phyloP scores from a whole-genome alignment of 2,329 filamentous ascomycete genomes.

The Metarhizium rileyi region DNA sequence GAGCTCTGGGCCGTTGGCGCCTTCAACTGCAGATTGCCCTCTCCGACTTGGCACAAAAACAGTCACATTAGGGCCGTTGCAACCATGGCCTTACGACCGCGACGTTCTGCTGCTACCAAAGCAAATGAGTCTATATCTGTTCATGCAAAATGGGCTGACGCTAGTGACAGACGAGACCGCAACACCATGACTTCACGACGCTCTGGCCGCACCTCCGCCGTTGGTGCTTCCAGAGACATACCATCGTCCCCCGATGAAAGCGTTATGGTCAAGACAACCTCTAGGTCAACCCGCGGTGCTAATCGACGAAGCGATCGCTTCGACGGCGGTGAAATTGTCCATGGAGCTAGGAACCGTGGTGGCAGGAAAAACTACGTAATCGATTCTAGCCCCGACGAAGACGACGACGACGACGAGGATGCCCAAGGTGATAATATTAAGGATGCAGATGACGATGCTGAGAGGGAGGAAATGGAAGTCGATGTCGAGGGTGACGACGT shows the following conservation, averaged over 20 bases:
- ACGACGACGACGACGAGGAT: conserved; percentile 31
- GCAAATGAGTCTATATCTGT: conserved; percentile 33
- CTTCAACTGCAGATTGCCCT: background rate
- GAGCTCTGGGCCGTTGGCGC: too few relatives aligned
- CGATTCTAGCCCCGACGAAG: conserved; percentile 41
- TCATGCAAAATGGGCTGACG: conserved; percentile 32
- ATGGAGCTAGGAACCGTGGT: conserved; percentile 42
- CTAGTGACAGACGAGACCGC: conserved; percentile 23
- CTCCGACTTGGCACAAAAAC: background rate
- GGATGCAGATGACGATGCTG: conserved; percentile 32
- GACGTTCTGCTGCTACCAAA: conserved; percentile 32
- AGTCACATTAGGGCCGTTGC: background rate
- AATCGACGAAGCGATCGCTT: conserved; percentile 29
- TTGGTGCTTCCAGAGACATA: conserved; percentile 33
- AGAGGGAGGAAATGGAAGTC: conserved; percentile 24
- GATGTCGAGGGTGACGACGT: conserved; percentile 31
- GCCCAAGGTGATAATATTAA: conserved; percentile 27
- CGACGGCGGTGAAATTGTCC: conserved; percentile 36
- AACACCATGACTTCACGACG: conserved; percentile 43
- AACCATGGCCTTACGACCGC: conserved; percentile 38
- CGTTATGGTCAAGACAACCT: conserved; percentile 42
- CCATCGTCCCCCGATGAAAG: conserved; percentile 38
- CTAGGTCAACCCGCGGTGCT: conserved; percentile 36
- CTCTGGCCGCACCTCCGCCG: conserved; percentile 35
- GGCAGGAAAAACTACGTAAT: conserved; percentile 52